Base-by-base conservation (phyloP, 192 early-diverging fungal species). In the Pilaira anomala region DNA sequence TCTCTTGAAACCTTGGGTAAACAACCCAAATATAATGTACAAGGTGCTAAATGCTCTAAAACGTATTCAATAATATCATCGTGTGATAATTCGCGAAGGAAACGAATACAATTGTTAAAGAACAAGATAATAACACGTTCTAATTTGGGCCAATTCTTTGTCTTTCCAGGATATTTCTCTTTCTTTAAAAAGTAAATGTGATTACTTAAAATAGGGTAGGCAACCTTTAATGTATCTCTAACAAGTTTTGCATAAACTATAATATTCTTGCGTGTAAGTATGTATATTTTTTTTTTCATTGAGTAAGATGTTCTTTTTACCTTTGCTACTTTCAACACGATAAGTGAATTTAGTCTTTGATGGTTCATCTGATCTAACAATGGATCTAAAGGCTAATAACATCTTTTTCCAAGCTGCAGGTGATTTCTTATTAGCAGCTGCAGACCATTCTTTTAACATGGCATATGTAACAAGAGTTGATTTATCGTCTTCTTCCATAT, bases 331-430 rank as follows among this genome's bases (percentile, higher is more conserved):
- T 68, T 87, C 85, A 62, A 96, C 83, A 63, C 82, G 87, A 79
- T 90, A 94, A 3, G 82, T 66, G 42, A 74, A 78, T 3, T 71
- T 59, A 12, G n/a, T 36, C 48, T 74, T 63, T 1, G 65, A 63
- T 48, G 77, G 72, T 24, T 76, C 77, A 40, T 84, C 82, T 67
- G 88, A 76, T 18, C 86, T 82, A 36, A 87, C 83, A n/a, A 87
- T 87, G 2, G 89, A 85, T 72, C 90, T 87, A 74, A 96, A 91
- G 3, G 94, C 94, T 21, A 94, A 72, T 44, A 98, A 70, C 48
- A 94, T 79, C 62, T 82, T 80, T 62, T 89, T 86, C 41, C 93
- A 70, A 24, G 89, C 78, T 21, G 79, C 72, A 41, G 94, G 82
- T 5, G 91, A 91, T 55, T 91, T 70, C 65, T 79, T 67, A 22